phyloP scores from a whole-genome alignment of 192 early-diverging fungal genomes.

The Rhizophlyctis rosea region DNA sequence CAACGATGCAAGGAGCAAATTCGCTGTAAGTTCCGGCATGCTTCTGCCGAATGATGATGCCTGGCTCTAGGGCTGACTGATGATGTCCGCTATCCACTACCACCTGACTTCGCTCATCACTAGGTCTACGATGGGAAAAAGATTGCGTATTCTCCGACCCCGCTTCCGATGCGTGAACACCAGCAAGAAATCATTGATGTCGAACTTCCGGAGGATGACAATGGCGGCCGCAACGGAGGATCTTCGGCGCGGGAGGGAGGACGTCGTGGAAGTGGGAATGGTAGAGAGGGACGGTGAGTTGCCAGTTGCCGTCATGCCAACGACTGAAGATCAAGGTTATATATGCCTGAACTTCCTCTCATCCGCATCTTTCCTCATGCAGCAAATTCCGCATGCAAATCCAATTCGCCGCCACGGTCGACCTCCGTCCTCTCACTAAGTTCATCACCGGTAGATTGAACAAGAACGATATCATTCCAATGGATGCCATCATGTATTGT shows the following conservation, averaged over 20 bases:
- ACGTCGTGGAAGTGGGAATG: no score
- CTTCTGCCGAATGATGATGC: no score
- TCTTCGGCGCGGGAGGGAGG: no score
- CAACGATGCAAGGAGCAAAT: neutral
- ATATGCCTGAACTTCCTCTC: no score
- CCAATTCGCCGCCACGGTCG: slow-evolving; percentile 16
- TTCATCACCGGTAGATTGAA: slow-evolving; percentile 15
- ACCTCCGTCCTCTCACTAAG: slow-evolving; percentile 17
- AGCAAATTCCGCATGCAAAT: slow-evolving; percentile 23
- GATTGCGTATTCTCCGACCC: slow-evolving; percentile 21
- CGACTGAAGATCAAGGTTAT: no score
- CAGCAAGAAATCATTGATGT: neutral
- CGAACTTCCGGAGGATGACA: slow-evolving; percentile 22
- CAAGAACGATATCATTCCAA: neutral
- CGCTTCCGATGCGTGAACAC: slow-evolving; percentile 14
- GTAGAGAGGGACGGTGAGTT: no score
- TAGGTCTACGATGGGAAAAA: slow-evolving; percentile 30
- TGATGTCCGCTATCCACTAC: neutral
- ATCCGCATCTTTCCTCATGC: no score
- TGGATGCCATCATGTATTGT: slow-evolving; percentile 26
- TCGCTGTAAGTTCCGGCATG: neutral
- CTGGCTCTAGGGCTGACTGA: no score
- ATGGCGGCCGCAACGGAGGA: neutral
- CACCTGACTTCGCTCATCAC: no score
- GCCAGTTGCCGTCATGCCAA: no score